Conservation (phyloP, 768 basidiomycete genomes). For the Suillus weaverae region DNA sequence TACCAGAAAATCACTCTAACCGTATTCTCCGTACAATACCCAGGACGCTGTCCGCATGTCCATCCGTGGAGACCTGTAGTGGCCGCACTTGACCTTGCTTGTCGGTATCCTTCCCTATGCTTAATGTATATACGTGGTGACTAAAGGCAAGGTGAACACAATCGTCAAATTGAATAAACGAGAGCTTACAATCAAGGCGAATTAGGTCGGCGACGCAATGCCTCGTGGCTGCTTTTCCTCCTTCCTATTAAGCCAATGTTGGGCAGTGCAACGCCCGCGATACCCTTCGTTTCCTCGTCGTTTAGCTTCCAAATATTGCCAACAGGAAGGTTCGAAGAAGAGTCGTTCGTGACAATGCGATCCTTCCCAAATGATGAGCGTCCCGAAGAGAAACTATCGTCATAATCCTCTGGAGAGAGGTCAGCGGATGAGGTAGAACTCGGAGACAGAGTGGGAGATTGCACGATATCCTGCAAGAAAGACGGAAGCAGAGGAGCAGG, state of each 20-base stretch:
- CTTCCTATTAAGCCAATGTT: constrained; percentile 40
- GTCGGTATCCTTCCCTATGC: constrained; percentile 6
- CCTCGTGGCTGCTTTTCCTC: constrained; percentile 42
- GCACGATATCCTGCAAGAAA: constrained; percentile 74
- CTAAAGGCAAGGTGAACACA: background rate
- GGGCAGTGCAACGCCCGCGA: constrained; percentile 51
- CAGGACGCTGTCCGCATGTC: constrained; percentile 9
- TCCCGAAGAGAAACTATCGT: constrained; percentile 36
- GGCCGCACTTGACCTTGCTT: background rate
- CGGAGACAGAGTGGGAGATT: constrained; percentile 65
- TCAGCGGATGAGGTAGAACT: constrained; percentile 67
- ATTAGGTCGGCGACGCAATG: constrained; percentile 23
- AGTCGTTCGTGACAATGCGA: constrained; percentile 27
- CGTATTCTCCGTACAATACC: constrained; percentile 22
- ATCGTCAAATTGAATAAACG: background rate
- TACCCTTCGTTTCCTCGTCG: constrained; percentile 63
- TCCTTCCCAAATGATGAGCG: constrained; percentile 28
- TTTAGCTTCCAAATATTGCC: constrained; percentile 72
- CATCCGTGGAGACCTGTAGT: background rate
- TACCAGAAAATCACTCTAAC: constrained; percentile 24
- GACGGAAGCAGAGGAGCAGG: constrained; percentile 64
- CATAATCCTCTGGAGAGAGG: constrained; percentile 58
- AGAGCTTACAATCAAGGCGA: constrained; percentile 22
- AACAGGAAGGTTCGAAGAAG: constrained; percentile 33
- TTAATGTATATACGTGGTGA: background rate